A percentile compares a stretch with the other conserved stretches of the same genome.
Conservation (phyloP, 495 filamentous ascomycete genomes). For the Neurospora sp. region DNA sequence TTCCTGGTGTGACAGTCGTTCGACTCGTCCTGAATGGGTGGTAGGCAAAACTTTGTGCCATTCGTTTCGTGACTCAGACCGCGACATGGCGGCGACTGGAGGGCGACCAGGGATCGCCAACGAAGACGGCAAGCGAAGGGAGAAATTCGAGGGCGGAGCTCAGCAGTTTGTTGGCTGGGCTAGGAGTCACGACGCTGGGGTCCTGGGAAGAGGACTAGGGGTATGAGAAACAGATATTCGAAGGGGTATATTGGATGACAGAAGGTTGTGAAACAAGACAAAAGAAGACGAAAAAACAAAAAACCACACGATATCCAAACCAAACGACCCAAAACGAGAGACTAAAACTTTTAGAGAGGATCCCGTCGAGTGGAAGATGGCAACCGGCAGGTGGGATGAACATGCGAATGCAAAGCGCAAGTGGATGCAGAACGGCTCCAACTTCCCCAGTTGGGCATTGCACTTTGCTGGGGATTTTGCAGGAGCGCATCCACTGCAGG, state of each 20-base stretch:
- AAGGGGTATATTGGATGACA: not conserved
- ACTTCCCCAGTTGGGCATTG: not conserved
- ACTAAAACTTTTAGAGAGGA: not conserved
- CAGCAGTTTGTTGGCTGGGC: slow-evolving; percentile 4
- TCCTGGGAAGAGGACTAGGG: not conserved
- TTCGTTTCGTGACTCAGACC: slow-evolving; percentile 14
- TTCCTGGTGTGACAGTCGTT: slow-evolving; percentile 17
- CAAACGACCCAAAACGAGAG: not conserved
- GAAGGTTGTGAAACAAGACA: not conserved
- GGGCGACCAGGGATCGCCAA: slow-evolving; percentile 4
- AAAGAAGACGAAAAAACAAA: not conserved
- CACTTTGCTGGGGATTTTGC: too few species aligned
- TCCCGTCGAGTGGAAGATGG: not conserved
- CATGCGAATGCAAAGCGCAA: not conserved
- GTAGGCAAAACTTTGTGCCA: slow-evolving; percentile 26
- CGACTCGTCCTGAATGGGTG: slow-evolving; percentile 15
- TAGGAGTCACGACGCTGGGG: not conserved
- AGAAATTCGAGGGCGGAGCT: slow-evolving; percentile 3
- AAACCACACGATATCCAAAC: not conserved
- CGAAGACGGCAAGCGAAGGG: slow-evolving; percentile 5
- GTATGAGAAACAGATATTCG: not conserved
- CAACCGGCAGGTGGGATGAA: not conserved
- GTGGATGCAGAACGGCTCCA: not conserved
- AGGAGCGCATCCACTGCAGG: not conserved
- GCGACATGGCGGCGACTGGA: slow-evolving; percentile 13